Evolutionary conservation across 495 filamentous ascomycete species (phyloP).

Genomic region (Hypomontagnella monticulosa): DNA sequence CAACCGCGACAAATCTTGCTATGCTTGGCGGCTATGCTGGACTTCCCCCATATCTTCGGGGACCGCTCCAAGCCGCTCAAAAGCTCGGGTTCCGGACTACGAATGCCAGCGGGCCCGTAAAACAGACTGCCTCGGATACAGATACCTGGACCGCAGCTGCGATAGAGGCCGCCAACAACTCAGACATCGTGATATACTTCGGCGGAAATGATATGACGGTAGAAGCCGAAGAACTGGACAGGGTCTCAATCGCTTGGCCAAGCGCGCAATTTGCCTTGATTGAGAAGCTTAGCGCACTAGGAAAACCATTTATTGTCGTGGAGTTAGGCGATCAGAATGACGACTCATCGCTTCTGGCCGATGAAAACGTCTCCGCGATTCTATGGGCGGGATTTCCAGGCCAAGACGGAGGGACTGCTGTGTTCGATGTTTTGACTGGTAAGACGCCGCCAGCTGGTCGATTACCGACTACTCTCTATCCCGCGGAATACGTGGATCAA

Average conservation of each 20-base stretch:
- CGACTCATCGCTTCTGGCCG: conserved; percentile 57
- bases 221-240: conserved; percentile 52
- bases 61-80: conserved; percentile 49
- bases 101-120: conserved; percentile 43
- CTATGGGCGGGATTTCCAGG: conserved; percentile 64
- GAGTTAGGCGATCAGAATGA: conserved; percentile 66
- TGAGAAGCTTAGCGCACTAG: conserved; percentile 45
- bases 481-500: conserved; percentile 49
- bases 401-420: conserved; percentile 64
- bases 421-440: conserved; percentile 63
- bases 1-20: conserved; percentile 39
- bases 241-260: conserved; percentile 54
- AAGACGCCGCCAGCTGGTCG: conserved; percentile 65
- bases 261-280: conserved; percentile 51
- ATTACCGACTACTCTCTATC: conserved; percentile 65
- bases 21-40: conserved; percentile 57
- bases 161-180: conserved; percentile 46
- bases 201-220: conserved; percentile 54
- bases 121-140: conserved; percentile 25
- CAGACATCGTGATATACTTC: conserved; percentile 55
- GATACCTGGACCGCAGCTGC: conserved; percentile 41
- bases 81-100: conserved; percentile 40
- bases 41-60: conserved; percentile 46
- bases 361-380: conserved; percentile 63
- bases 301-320: conserved; percentile 52